phyloP scores from a whole-genome alignment of 1,284 basidiomycete species.

The Taiwanofungus camphoratus region DNA sequence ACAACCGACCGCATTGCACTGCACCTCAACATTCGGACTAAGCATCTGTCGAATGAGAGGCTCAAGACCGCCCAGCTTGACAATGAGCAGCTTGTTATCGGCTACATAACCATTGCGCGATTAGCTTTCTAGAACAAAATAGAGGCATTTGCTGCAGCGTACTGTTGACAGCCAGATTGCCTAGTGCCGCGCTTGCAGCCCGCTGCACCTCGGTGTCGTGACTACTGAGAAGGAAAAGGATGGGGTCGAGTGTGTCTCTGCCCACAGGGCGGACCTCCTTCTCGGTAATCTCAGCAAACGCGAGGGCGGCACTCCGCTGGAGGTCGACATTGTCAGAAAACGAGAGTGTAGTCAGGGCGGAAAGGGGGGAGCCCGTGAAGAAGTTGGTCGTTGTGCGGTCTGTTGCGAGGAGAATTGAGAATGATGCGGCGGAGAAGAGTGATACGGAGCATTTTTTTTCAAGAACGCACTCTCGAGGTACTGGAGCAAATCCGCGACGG shows the following conservation, averaged over 20 bases:
- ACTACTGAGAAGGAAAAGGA: slow-evolving; percentile 94
- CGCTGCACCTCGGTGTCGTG: slow-evolving; percentile 99
- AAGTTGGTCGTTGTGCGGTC: slow-evolving; percentile 96
- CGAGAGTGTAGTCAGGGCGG: slow-evolving; percentile 93
- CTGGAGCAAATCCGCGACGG: slow-evolving; percentile 95
- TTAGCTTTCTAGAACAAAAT: slow-evolving; percentile 9
- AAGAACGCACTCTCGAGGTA: slow-evolving; percentile 87
- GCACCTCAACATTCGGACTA: slow-evolving; percentile 98
- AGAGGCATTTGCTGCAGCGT: slow-evolving; percentile 31
- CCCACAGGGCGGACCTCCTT: slow-evolving; percentile 98
- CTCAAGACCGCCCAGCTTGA: slow-evolving; percentile 96
- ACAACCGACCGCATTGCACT: slow-evolving; percentile 99
- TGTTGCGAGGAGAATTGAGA: slow-evolving; percentile 28
- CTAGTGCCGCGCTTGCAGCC: slow-evolving; percentile 96
- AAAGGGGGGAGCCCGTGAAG: slow-evolving; percentile 88
- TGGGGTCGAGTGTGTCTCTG: slow-evolving; percentile 96
- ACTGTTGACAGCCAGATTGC: slow-evolving; percentile 98
- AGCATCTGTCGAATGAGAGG: slow-evolving; percentile 99
- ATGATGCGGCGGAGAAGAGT: neutral
- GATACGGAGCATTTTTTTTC: neutral
- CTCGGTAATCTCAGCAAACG: slow-evolving; percentile 99
- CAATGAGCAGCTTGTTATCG: slow-evolving; percentile 98
- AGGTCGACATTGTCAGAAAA: slow-evolving; percentile 99
- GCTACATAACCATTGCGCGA: slow-evolving; percentile 51
- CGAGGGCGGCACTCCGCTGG: slow-evolving; percentile 95